Conservation (phyloP, 495 filamentous ascomycete species). For the Apiosordaria backusii region DNA sequence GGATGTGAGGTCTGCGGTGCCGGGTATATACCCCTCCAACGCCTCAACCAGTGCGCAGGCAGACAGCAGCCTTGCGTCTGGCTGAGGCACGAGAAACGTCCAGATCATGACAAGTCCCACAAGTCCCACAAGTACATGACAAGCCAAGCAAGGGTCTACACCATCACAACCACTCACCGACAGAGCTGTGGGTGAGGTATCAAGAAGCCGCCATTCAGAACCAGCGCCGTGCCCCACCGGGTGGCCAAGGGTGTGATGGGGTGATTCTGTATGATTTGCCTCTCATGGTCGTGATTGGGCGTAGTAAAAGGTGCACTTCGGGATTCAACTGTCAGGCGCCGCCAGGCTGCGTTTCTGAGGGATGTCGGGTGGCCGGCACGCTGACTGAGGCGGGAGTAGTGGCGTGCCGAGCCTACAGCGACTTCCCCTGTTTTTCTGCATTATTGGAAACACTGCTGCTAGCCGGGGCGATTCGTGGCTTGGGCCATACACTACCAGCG, state of each 20-base stretch:
- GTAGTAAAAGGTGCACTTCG: neutral
- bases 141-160: neutral
- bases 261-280: neutral
- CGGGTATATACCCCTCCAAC: neutral
- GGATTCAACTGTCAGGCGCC: neutral
- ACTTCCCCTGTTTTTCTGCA: neutral
- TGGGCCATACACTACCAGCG: too few species aligned
- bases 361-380: neutral
- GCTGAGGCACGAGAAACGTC: neutral
- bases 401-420: neutral
- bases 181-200: neutral
- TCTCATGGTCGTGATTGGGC: neutral
- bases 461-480: too few species aligned
- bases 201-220: conserved; percentile 1
- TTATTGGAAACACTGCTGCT: neutral
- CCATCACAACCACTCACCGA: conserved; percentile 1
- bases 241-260: neutral
- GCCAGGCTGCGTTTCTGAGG: neutral
- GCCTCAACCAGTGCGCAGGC: neutral
- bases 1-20: neutral
- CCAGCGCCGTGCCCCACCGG: neutral
- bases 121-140: neutral
- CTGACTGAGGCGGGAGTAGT: conserved; percentile 4
- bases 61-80: neutral
- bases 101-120: neutral